phyloP scores from a whole-genome alignment of 345 rosid genomes.

The Atalantia buxifolia region DNA sequence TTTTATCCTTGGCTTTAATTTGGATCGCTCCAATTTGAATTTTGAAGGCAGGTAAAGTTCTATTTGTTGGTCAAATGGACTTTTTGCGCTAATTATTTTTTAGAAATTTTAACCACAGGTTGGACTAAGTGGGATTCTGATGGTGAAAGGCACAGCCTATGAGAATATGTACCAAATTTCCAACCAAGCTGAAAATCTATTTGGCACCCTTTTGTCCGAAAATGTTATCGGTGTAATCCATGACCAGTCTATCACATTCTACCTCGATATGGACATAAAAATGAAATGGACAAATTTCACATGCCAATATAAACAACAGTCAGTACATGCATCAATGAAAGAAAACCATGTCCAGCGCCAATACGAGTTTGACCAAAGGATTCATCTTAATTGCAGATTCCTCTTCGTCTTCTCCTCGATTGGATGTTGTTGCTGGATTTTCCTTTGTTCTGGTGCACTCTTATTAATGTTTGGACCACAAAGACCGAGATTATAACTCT shows the following conservation, averaged over 20 bases:
- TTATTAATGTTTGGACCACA: not conserved
- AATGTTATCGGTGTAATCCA: conserved; percentile 81
- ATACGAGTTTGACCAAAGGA: no score
- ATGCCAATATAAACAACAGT: no score
- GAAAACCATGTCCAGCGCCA: no score
- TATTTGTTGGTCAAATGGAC: not conserved
- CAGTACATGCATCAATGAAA: no score
- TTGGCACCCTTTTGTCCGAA: conserved; percentile 82
- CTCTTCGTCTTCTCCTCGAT: no score
- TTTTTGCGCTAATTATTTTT: not conserved
- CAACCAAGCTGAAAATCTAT: conserved; percentile 47
- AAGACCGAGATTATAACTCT: not conserved
- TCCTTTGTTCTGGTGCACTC: no score
- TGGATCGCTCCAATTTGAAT: not conserved
- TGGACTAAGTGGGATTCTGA: conserved; percentile 74
- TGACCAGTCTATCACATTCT: conserved; percentile 74
- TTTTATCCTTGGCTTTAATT: not conserved
- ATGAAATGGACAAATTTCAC: no score
- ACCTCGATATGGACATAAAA: conserved; percentile 83
- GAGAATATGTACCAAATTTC: conserved; percentile 50
- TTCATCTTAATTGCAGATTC: no score
- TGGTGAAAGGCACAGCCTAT: conserved; percentile 77
- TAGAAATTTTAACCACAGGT: conserved; percentile 33
- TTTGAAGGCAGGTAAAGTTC: not conserved
- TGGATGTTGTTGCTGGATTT: no score